Base-by-base conservation (phyloP, 768 basidiomycete species). In the Scleroderma bovista region DNA sequence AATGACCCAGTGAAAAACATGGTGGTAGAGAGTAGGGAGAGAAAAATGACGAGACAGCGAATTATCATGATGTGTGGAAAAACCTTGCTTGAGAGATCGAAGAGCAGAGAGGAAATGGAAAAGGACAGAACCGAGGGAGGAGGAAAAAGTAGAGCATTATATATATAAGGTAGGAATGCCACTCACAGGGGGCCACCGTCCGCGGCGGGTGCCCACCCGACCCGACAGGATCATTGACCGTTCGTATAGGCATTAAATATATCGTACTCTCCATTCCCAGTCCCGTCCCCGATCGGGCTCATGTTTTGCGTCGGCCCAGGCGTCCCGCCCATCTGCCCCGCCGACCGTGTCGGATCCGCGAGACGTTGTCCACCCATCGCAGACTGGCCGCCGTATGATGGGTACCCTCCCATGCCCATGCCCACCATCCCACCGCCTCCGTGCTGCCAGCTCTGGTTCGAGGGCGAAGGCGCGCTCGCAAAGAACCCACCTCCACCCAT, bases 191-290 rank as follows among this genome's bases (percentile, higher is more conserved):
- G 23, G 5, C 26, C 9, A 29, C 23, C 51, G 50, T 38, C 49
- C 47, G 59, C 48, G 52, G 46, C 48, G 48, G 56, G 60, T 57
- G 57, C 59, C 44, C 42, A 38, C 54, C 55, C 56, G 43, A 32
- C 19, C 36, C 20, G 24, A 48, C 41, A 20, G 42, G 46, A 58
- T 59, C 62, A 69, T 71, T 65, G 73, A 49, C 71, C 69, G 56
- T 67, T 72, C 78, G 82, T 69, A 56, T 67, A 72, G 79, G 82
- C 84, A 60, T 78, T 80, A 63, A 82, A 79, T 53, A 80, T 66
- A 54, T 81, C 80, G 57, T 79, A 77, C 48, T 83, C 82, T 57
- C 61, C 71, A 46, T 67, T 47, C 33, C 72, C 69, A 48, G 68
- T 63, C 59, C 69, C 70, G 58, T 79, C 78, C 57, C 61, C 61